Evolutionary conservation across 2,329 filamentous ascomycete genomes (phyloP).

Genomic region (Botryotinia globosa): DNA sequence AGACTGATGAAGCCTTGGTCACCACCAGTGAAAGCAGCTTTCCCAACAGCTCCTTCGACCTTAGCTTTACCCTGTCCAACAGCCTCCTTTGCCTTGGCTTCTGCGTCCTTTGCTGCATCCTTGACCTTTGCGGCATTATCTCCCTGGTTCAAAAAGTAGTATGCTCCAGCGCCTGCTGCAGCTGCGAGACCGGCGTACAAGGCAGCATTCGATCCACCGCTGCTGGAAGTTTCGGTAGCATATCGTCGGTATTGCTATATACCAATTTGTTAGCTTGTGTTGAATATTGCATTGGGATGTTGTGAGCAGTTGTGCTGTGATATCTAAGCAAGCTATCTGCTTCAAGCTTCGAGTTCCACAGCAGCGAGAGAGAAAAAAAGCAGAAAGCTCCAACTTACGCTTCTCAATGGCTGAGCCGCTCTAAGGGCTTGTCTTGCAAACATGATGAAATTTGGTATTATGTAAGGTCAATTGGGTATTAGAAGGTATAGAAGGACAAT

Average conservation of each 20-base stretch:
- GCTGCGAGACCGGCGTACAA: slow-evolving; percentile 61
- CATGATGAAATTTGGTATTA: slow-evolving; percentile 45
- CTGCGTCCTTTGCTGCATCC: slow-evolving; percentile 55
- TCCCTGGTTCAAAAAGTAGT: slow-evolving; percentile 49
- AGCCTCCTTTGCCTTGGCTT: slow-evolving; percentile 51
- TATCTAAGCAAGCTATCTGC: not conserved
- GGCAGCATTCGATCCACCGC: slow-evolving; percentile 54
- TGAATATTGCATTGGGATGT: not conserved
- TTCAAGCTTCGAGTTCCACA: not conserved
- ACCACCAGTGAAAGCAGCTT: slow-evolving; percentile 68
- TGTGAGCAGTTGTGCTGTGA: not conserved
- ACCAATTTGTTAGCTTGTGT: slow-evolving; percentile 16
- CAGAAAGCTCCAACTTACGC: slow-evolving; percentile 48
- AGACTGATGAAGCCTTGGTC: slow-evolving; percentile 87
- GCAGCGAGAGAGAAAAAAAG: not conserved
- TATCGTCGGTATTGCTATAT: slow-evolving; percentile 65
- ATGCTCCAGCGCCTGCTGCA: slow-evolving; percentile 54
- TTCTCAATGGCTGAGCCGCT: slow-evolving; percentile 61
- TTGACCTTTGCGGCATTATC: slow-evolving; percentile 52
- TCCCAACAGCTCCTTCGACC: slow-evolving; percentile 39
- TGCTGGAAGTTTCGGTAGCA: slow-evolving; percentile 56
- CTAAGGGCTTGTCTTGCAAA: slow-evolving; percentile 65
- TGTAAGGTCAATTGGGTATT: not conserved
- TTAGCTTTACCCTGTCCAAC: slow-evolving; percentile 30
- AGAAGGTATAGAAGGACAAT: not conserved